Evolutionary conservation across 768 basidiomycete species (phyloP).

Genomic region (Candolleomyces eurysporus): DNA sequence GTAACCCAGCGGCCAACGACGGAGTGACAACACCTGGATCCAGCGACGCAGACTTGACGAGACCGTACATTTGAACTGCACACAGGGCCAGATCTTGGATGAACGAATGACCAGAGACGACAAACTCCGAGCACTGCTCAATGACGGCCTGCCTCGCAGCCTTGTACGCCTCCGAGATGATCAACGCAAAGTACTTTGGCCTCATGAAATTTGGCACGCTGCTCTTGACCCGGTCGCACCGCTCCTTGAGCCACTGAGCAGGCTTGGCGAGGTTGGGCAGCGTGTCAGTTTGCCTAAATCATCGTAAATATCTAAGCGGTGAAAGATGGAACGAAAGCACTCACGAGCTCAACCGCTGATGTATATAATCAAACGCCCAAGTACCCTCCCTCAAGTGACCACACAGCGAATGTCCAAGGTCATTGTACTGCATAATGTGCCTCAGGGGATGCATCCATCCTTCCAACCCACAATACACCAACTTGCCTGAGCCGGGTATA

Average conservation of each 20-base stretch:
- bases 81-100: conserved; percentile 88
- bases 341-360: conserved; percentile 65
- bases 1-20: conserved; percentile 90
- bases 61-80: conserved; percentile 86
- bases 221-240: conserved; percentile 79
- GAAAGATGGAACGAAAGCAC: conserved; percentile 27
- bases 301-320: conserved; percentile 7
- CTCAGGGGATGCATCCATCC: conserved; percentile 94
- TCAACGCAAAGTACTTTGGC: conserved; percentile 94
- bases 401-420: conserved; percentile 91
- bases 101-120: conserved; percentile 81
- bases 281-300: conserved; percentile 50
- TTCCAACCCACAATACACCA: conserved; percentile 92
- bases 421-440: conserved; percentile 85
- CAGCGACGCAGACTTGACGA: conserved; percentile 88
- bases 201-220: conserved; percentile 83
- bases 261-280: conserved; percentile 72
- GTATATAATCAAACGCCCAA: conserved; percentile 92
- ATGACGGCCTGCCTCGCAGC: conserved; percentile 79
- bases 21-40: conserved; percentile 69
- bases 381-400: conserved; percentile 81
- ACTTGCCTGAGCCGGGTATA: conserved; percentile 68
- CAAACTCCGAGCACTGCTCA: conserved; percentile 87
- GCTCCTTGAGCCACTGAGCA: conserved; percentile 80
- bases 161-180: conserved; percentile 90